Evolutionary conservation across 805 yeast genomes (phyloP).

Genomic region (Zygosaccharomyces gambellarensis): DNA sequence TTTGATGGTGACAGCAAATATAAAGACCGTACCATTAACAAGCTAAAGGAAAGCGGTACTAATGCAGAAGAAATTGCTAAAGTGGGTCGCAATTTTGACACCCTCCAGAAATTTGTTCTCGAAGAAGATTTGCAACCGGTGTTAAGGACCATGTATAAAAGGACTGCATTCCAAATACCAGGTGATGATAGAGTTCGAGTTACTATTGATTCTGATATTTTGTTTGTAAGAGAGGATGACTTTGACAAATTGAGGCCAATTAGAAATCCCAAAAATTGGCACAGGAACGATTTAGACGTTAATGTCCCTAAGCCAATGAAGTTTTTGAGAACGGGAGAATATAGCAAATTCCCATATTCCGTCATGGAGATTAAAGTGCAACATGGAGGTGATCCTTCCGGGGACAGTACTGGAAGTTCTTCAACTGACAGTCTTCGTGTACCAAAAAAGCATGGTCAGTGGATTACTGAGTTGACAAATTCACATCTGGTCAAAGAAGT

Average conservation of each 20-base stretch:
- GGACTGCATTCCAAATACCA: conserved; percentile 97
- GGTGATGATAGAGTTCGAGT: conserved; percentile 92
- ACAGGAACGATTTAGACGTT: conserved; percentile 84
- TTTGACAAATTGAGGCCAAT: conserved; percentile 82
- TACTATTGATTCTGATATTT: conserved; percentile 81
- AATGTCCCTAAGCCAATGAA: conserved; percentile 63
- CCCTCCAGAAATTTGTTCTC: conserved; percentile 57
- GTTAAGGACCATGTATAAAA: conserved; percentile 76
- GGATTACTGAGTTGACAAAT: conserved; percentile 84
- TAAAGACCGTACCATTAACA: conserved; percentile 50
- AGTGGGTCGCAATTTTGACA: conserved; percentile 50
- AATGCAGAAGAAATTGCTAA: conserved; percentile 48
- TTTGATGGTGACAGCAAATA: conserved; percentile 42
- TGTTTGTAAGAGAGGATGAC: conserved; percentile 85
- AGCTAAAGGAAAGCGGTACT: conserved; percentile 59
- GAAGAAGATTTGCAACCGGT: conserved; percentile 75
- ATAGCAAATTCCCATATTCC: conserved; percentile 72
- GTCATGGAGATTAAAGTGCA: conserved; percentile 82
- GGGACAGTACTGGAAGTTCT: conserved; percentile 35
- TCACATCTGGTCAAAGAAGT: conserved; percentile 87
- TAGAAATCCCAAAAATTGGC: conserved; percentile 88
- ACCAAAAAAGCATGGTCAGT: conserved; percentile 51
- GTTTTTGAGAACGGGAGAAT: conserved; percentile 81
- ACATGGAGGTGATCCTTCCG: conserved; percentile 30
- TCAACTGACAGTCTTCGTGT: conserved; percentile 33